phyloP scores from a whole-genome alignment of 345 rosid species.

The Euclidium syriacum region DNA sequence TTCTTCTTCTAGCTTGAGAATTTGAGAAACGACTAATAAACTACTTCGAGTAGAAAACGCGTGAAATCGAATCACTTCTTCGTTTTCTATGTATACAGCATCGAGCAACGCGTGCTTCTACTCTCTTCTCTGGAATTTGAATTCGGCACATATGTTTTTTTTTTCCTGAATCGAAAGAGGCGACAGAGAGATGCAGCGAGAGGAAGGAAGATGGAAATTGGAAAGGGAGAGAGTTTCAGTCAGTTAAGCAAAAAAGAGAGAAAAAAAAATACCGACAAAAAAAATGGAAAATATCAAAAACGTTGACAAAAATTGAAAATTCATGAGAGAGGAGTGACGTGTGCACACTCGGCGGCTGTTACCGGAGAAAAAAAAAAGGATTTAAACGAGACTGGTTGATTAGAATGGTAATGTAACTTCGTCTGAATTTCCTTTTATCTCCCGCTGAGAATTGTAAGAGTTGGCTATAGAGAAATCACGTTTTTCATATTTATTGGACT shows the following conservation, averaged over 20 bases:
- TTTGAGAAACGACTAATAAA: neutral
- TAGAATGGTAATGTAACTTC: too few species aligned
- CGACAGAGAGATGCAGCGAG: neutral
- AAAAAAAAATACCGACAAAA: constrained; percentile 5
- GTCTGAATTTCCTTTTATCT: too few species aligned
- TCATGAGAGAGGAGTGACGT: neutral
- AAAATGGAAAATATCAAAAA: neutral
- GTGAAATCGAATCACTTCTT: neutral
- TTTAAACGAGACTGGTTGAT: too few species aligned
- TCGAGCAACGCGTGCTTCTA: neutral
- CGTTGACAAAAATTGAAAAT: neutral
- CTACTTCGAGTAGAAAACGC: neutral
- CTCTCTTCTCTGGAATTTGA: neutral
- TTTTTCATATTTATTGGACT: too few species aligned
- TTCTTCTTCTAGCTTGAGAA: constrained; percentile 14
- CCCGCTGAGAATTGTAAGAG: too few species aligned
- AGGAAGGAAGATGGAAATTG: neutral
- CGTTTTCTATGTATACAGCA: neutral
- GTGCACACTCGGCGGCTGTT: neutral
- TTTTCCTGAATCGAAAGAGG: neutral
- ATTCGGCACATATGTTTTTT: neutral
- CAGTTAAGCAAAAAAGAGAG: neutral
- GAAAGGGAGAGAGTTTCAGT: constrained; percentile 4
- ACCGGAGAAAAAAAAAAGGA: neutral
- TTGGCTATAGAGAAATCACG: too few species aligned